Evolutionary conservation across 495 filamentous ascomycete species (phyloP), one percentile per base, ranked within the genome.

Genomic region (Aspergillus sclerotiicarbonarius): DNA sequence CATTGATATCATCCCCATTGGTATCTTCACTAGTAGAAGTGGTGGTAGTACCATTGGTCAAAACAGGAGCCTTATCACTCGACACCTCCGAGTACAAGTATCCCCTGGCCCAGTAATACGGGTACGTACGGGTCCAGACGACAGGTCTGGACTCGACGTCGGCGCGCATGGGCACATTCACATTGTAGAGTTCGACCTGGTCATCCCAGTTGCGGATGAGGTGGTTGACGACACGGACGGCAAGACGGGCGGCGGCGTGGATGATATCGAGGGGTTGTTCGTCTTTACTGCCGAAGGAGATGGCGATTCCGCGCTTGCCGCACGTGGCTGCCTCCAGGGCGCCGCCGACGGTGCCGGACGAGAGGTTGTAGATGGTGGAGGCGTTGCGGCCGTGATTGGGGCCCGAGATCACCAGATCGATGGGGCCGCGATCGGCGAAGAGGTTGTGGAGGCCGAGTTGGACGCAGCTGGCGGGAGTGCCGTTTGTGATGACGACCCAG

Each of bases 301-400:
- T 73, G 3, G 94, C 94, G 53, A 98, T 88, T 7, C 87, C 82
- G 52, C 82, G 83, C 44, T 83, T 82, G 25, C 81, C 82, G 68
- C 90, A 96, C 0, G 91, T 85, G 4, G 92, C 92, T 0, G 91
- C 94, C 73, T 98, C 94, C 51, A 98, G 79, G 0, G 94, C 94
- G 0, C 92, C 94, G 32, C 94, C 94, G 16, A 98, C 75, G 0
- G 94, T 98, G 6, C 94, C 94, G 16, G 85, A 90, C 35, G 86
- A 90, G 29, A 98, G 77, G 37, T 88, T 89, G 70, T 97, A 97
- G 44, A 96, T 84, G 0, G 94, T 91, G 0, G 93, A 96, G 15
- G 90, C 90, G 72, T 98, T 98, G 51, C 92, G 79, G 20, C 94
- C 94, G 73, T 96, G 96, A 65, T 98, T 98, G 2, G 94, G 94